A percentile compares a stretch with the other conserved stretches of the same genome.
Evolutionary conservation across 2,329 filamentous ascomycete genomes (phyloP).

Genomic region (Penicillium sp.): DNA sequence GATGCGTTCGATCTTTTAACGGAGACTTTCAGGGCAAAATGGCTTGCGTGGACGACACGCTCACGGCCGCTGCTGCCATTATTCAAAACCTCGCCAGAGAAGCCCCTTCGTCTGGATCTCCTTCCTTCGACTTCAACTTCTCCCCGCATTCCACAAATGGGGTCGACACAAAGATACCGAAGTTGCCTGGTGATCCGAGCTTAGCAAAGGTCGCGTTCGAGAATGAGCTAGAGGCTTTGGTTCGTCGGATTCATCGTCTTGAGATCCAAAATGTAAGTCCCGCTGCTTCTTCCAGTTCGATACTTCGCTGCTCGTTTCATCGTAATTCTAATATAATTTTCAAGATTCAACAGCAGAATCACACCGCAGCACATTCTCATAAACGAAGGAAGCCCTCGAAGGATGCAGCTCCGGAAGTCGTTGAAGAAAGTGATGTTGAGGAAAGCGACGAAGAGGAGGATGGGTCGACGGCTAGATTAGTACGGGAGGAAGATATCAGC

Average conservation of each 20-base stretch:
- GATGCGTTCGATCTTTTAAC: conserved; percentile 29
- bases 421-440: conserved; percentile 40
- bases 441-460: conserved; percentile 53
- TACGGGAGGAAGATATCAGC: conserved; percentile 80
- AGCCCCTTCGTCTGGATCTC: conserved; percentile 38
- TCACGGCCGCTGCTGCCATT: conserved; percentile 52
- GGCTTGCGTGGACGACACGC: conserved; percentile 53
- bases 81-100: conserved; percentile 52
- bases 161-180: conserved; percentile 59
- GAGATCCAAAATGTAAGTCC: conserved; percentile 75
- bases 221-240: conserved; percentile 78
- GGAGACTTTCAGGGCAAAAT: conserved; percentile 45
- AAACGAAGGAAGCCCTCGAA: conserved; percentile 42
- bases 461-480: conserved; percentile 55
- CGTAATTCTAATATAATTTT: conserved; percentile 39
- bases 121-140: conserved; percentile 43
- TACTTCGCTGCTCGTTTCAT: conserved; percentile 40
- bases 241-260: conserved; percentile 77
- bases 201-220: conserved; percentile 80
- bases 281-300: conserved; percentile 59
- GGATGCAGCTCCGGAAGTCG: conserved; percentile 34
- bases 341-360: conserved; percentile 43
- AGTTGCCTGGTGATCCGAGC: conserved; percentile 77
- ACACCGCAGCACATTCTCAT: conserved; percentile 40
- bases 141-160: conserved; percentile 52